Evolutionary conservation across 192 early-diverging fungal species (phyloP).

Genomic region (Jimgerdemannia lactiflua): DNA sequence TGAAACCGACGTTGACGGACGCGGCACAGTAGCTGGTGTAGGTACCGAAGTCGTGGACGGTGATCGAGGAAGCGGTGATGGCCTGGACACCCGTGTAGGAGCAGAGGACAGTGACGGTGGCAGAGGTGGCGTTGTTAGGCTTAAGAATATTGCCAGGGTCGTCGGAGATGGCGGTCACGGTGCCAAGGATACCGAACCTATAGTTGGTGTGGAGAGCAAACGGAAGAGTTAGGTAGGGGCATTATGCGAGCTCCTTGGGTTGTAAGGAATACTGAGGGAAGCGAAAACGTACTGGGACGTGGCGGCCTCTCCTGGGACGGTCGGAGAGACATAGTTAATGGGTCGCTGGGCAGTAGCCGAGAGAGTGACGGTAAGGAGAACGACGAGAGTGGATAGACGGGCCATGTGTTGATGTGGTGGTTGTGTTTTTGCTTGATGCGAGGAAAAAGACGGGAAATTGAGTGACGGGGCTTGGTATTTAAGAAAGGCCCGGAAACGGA

Average conservation of each 20-base stretch:
- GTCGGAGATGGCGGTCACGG: not conserved
- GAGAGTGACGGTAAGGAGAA: not conserved
- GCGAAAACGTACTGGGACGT: not conserved
- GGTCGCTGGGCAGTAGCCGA: not conserved
- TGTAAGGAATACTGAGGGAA: too few species aligned
- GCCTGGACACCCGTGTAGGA: not conserved
- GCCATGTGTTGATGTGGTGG: not conserved
- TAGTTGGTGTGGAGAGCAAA: not conserved
- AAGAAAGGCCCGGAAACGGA: too few species aligned
- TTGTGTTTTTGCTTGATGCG: too few species aligned
- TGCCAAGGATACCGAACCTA: not conserved
- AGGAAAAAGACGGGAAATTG: too few species aligned
- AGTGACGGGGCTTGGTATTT: too few species aligned
- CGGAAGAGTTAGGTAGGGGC: not conserved
- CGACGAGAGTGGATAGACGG: not conserved
- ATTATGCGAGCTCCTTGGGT: too few species aligned
- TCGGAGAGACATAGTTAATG: not conserved
- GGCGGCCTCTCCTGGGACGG: not conserved
- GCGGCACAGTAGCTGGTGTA: not conserved
- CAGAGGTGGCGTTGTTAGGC: not conserved
- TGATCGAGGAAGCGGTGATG: not conserved
- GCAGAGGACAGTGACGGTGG: not conserved
- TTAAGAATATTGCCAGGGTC: not conserved
- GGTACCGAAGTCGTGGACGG: not conserved
- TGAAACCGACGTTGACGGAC: not conserved